These are phyloP conservation scores for Starmerella apis DNA, from an alignment of 805 yeast species.

Conservation along the genomic window DNA sequence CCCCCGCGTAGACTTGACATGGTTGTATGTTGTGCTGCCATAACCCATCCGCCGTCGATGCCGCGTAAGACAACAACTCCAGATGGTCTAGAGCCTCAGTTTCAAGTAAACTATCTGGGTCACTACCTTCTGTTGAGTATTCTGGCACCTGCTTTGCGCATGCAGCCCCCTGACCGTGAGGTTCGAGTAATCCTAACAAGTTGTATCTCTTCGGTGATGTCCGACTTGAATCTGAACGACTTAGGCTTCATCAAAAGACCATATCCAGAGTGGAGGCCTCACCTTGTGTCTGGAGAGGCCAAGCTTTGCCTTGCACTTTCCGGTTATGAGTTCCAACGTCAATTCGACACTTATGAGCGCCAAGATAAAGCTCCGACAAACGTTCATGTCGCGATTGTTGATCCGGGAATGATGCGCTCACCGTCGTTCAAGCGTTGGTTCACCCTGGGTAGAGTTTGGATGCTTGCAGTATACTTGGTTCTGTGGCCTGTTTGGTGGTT, in stretches of 20 bases:
- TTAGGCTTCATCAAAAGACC: slow-evolving; percentile 43
- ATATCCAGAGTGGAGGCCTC: slow-evolving; percentile 55
- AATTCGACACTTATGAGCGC: slow-evolving; percentile 48
- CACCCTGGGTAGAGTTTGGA: slow-evolving; percentile 42
- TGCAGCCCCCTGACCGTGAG: slow-evolving; percentile 91
- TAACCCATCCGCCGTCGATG: slow-evolving; percentile 57
- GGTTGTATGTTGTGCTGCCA: slow-evolving; percentile 78
- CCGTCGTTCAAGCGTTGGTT: slow-evolving; percentile 82
- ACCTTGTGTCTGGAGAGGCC: slow-evolving; percentile 71
- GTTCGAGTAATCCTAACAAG: slow-evolving; percentile 71
- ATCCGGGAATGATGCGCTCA: slow-evolving; percentile 88
- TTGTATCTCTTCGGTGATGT: slow-evolving; percentile 70
- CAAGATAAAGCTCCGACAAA: slow-evolving; percentile 59
- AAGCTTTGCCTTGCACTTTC: slow-evolving; percentile 66
- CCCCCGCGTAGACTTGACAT: slow-evolving; percentile 91
- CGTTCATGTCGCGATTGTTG: slow-evolving; percentile 61
- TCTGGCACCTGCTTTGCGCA: slow-evolving; percentile 69
- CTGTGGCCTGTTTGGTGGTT: slow-evolving; percentile 77
- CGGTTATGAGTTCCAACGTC: slow-evolving; percentile 67
- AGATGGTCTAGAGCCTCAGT: slow-evolving; percentile 82
- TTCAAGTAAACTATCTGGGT: slow-evolving; percentile 70
- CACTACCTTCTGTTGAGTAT: slow-evolving; percentile 73
- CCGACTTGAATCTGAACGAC: slow-evolving; percentile 50
- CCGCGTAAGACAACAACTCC: slow-evolving; percentile 48
- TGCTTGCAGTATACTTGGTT: slow-evolving; percentile 51